These are phyloP conservation scores for Penicillium sp. DNA, from an alignment of 2,329 filamentous ascomycete genomes.

Conservation along the genomic window DNA sequence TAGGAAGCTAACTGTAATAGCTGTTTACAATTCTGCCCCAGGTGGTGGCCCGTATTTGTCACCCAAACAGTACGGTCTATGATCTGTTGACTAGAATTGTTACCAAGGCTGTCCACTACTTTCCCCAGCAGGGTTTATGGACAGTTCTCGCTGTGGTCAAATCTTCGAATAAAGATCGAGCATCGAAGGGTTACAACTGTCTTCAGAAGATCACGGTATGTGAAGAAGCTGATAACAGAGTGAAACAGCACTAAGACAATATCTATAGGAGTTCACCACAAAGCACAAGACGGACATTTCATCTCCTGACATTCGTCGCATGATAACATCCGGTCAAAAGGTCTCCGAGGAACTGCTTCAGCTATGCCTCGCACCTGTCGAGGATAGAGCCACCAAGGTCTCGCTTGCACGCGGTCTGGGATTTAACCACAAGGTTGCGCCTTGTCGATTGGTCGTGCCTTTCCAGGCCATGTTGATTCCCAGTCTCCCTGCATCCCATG, in stretches of 20 bases:
- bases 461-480: constrained; percentile 82
- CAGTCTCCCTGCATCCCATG: constrained; percentile 70
- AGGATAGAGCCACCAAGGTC: constrained; percentile 68
- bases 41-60: constrained; percentile 92
- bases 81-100: constrained; percentile 77
- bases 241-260: constrained; percentile 10
- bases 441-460: constrained; percentile 83
- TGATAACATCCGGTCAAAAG: constrained; percentile 78
- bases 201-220: constrained; percentile 43
- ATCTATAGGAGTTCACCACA: constrained; percentile 50
- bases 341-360: constrained; percentile 78
- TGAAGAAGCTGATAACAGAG: neutral
- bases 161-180: constrained; percentile 71
- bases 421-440: constrained; percentile 81
- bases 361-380: constrained; percentile 76
- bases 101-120: constrained; percentile 77
- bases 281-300: constrained; percentile 43
- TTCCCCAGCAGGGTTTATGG: constrained; percentile 92
- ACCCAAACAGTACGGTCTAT: constrained; percentile 77
- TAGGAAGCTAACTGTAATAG: constrained; percentile 28
- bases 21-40: constrained; percentile 73
- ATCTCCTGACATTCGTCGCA: constrained; percentile 62
- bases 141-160: constrained; percentile 84
- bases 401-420: constrained; percentile 75
- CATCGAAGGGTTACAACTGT: constrained; percentile 51